phyloP scores from a whole-genome alignment of 352 stramenopile species.

The Phytopythium aichiense region DNA sequence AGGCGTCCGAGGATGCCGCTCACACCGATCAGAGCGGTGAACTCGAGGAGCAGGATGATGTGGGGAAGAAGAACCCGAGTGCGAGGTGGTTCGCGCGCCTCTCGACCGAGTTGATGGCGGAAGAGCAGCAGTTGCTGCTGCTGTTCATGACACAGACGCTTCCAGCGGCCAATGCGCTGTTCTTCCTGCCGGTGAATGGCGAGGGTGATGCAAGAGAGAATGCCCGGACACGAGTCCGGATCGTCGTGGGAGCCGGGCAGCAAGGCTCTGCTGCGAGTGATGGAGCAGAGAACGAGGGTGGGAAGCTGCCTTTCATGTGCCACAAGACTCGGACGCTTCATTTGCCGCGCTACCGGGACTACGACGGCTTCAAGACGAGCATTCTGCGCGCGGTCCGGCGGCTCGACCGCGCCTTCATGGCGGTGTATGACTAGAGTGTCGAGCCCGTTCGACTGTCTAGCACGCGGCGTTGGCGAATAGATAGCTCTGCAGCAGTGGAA shows the following conservation, averaged over 20 bases:
- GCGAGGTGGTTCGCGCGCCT: constrained; percentile 40
- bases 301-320: constrained; percentile 37
- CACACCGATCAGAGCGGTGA: constrained; percentile 6
- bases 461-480: constrained; percentile 33
- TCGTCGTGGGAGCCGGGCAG: constrained; percentile 5
- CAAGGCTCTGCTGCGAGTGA: constrained; percentile 10
- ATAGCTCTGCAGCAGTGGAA: constrained; percentile 70
- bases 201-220: neutral
- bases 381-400: constrained; percentile 44
- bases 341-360: constrained; percentile 51
- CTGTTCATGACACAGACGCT: constrained; percentile 52
- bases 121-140: constrained; percentile 57
- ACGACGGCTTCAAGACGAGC: constrained; percentile 39
- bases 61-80: constrained; percentile 11
- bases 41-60: constrained; percentile 8
- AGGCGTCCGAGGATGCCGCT: constrained; percentile 7
- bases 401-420: constrained; percentile 26
- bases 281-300: constrained; percentile 15
- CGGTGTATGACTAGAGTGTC: constrained; percentile 14
- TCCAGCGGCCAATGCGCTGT: constrained; percentile 30
- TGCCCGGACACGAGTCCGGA: neutral
- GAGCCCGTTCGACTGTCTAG: neutral
- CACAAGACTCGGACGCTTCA: constrained; percentile 28
- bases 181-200: constrained; percentile 26
- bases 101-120: constrained; percentile 44